phyloP scores from a whole-genome alignment of 441 rosid genomes.

The Dalechampia spathulata region DNA sequence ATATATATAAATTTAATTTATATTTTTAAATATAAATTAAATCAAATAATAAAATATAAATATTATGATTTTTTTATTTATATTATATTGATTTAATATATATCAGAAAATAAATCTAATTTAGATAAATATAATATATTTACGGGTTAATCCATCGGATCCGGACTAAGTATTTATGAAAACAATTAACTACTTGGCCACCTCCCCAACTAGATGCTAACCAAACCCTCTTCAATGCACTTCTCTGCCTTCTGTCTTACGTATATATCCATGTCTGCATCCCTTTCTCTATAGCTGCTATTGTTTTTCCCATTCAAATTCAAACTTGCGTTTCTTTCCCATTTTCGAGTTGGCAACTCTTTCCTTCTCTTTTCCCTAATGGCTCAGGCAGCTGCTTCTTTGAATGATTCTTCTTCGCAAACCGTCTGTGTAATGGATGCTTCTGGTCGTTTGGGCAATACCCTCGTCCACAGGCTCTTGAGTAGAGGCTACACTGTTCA shows the following conservation, averaged over 20 bases:
- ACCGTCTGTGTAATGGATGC: constrained; percentile 64
- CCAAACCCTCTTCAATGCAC: constrained; percentile 17
- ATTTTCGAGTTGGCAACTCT: neutral
- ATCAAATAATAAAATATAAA: no score
- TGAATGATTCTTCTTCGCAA: constrained; percentile 12
- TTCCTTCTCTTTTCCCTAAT: constrained; percentile 4
- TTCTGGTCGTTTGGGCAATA: constrained; percentile 43
- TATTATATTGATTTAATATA: no score
- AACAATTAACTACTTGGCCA: constrained; percentile 3
- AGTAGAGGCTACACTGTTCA: constrained; percentile 49
- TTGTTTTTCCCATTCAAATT: neutral
- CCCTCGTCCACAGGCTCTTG: constrained; percentile 37
- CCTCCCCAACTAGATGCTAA: constrained; percentile 16
- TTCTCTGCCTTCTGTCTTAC: neutral
- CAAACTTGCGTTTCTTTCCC: neutral
- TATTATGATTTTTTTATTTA: no score
- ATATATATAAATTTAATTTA: no score
- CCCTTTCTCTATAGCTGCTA: neutral
- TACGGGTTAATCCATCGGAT: no score
- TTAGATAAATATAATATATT: no score
- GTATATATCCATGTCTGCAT: neutral
- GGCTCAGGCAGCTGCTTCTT: constrained; percentile 29
- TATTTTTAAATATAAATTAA: no score
- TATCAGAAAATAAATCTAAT: no score
- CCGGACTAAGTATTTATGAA: no score